Evolutionary conservation across 805 yeast species (phyloP).

Genomic region (Monosporozyma solicola): DNA sequence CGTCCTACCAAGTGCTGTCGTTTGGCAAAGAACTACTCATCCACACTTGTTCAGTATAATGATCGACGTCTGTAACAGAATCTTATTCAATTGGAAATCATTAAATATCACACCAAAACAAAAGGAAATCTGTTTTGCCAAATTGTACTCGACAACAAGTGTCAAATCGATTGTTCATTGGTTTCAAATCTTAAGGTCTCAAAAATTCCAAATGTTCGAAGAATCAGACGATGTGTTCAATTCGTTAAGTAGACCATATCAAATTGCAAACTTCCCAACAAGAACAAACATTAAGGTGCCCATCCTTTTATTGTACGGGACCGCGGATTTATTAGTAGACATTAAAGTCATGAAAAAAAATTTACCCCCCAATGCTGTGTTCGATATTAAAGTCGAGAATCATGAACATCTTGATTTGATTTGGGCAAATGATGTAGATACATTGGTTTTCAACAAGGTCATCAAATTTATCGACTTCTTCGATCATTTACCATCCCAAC

Average conservation of each 20-base stretch:
- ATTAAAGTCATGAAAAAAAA: constrained; percentile 63
- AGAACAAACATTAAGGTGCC: constrained; percentile 59
- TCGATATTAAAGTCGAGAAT: constrained; percentile 47
- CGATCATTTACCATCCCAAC: constrained; percentile 6
- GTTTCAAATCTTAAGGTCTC: constrained; percentile 79
- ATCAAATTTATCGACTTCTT: constrained; percentile 30
- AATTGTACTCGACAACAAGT: constrained; percentile 82
- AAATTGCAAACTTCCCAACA: constrained; percentile 43
- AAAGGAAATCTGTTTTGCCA: constrained; percentile 73
- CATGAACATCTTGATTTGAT: constrained; percentile 87
- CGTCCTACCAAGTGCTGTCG: constrained; percentile 62
- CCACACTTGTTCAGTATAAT: constrained; percentile 29
- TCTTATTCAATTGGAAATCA: constrained; percentile 76
- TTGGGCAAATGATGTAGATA: constrained; percentile 69
- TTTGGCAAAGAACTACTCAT: constrained; percentile 55
- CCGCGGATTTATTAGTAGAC: constrained; percentile 75
- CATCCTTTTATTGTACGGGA: constrained; percentile 71
- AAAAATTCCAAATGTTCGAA: constrained; percentile 82
- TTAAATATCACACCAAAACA: constrained; percentile 61
- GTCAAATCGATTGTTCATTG: constrained; percentile 93
- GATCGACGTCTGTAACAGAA: constrained; percentile 60
- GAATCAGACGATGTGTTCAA: constrained; percentile 41
- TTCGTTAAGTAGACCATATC: constrained; percentile 30
- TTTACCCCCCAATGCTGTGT: constrained; percentile 46
- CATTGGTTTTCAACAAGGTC: constrained; percentile 37